A percentile compares a stretch with the other conserved stretches of the same genome.
Conservation (phyloP, 169 alveolate species). For the Eimeria brunetti region DNA sequence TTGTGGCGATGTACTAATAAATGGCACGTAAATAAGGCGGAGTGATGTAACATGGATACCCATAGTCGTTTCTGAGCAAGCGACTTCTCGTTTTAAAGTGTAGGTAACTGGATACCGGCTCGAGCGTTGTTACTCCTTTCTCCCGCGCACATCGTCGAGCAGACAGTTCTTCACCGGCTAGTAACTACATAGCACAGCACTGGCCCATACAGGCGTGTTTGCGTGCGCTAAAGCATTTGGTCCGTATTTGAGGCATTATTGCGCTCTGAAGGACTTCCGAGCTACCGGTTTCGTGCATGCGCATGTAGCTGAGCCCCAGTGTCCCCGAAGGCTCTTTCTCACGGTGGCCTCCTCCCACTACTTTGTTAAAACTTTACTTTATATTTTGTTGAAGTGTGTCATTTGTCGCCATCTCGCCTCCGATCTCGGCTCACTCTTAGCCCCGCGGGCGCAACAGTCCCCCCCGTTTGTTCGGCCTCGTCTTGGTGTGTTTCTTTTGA, state of each 20-base stretch:
- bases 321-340: not conserved
- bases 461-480: not conserved
- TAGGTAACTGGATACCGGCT: not conserved
- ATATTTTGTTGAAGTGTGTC: conserved; percentile 3
- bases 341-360: not conserved
- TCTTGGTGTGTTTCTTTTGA: not conserved
- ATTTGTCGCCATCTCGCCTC: not conserved
- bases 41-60: not conserved
- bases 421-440: not conserved
- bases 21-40: not conserved
- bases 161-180: not conserved
- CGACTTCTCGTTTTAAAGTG: not conserved
- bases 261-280: not conserved
- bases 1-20: not conserved
- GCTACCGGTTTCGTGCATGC: conserved; percentile 36
- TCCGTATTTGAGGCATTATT: not conserved
- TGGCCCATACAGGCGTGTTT: not conserved
- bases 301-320: conserved; percentile 50
- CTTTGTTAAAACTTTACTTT: not conserved
- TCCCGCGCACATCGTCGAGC: not conserved
- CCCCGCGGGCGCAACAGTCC: not conserved
- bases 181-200: not conserved
- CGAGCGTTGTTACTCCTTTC: not conserved
- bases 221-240: not conserved
- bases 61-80: not conserved